Evolutionary conservation across 1,284 basidiomycete species (phyloP).

Genomic region (Cutaneotrichosporon arboriforme): DNA sequence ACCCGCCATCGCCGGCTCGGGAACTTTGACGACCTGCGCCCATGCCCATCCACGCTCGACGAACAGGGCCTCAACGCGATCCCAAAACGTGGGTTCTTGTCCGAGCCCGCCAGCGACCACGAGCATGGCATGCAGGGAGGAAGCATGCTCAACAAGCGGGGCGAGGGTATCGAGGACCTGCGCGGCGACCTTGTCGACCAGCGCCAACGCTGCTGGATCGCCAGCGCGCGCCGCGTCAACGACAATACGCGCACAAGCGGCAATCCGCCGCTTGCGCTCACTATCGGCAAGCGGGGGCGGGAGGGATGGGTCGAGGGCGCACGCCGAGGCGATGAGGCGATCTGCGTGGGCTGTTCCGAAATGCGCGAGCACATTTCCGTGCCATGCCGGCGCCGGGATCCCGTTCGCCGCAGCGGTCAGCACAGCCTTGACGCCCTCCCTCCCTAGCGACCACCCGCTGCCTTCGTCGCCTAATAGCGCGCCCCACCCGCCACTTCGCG

Average conservation of each 20-base stretch:
- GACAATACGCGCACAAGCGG: slow-evolving; percentile 11
- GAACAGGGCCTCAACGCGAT: slow-evolving; percentile 5
- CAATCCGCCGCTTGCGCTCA: slow-evolving; percentile 15
- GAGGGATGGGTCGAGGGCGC: background rate
- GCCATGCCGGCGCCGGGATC: slow-evolving; percentile 4
- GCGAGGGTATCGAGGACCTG: slow-evolving; percentile 17
- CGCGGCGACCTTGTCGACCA: slow-evolving; percentile 9
- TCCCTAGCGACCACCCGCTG: slow-evolving; percentile 16
- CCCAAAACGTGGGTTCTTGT: slow-evolving; percentile 11
- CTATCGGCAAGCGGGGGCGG: slow-evolving; percentile 4
- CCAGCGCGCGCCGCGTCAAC: slow-evolving; percentile 4
- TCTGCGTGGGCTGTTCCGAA: slow-evolving; percentile 7
- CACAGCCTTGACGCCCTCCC: slow-evolving; percentile 10
- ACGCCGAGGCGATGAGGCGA: slow-evolving; percentile 5
- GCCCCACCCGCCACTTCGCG: slow-evolving; percentile 17
- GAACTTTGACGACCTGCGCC: slow-evolving; percentile 7
- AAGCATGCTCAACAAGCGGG: slow-evolving; percentile 5
- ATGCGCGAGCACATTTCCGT: slow-evolving; percentile 4
- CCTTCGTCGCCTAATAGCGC: slow-evolving; percentile 18
- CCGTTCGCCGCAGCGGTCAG: slow-evolving; percentile 14
- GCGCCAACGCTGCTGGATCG: slow-evolving; percentile 8
- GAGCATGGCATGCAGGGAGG: background rate
- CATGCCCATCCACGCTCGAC: slow-evolving; percentile 8
- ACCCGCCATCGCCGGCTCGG: slow-evolving; percentile 11
- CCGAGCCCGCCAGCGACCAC: slow-evolving; percentile 17